These are phyloP conservation scores for Peziza echinospora DNA, from an alignment of 495 filamentous ascomycete species.

Conservation along the genomic window DNA sequence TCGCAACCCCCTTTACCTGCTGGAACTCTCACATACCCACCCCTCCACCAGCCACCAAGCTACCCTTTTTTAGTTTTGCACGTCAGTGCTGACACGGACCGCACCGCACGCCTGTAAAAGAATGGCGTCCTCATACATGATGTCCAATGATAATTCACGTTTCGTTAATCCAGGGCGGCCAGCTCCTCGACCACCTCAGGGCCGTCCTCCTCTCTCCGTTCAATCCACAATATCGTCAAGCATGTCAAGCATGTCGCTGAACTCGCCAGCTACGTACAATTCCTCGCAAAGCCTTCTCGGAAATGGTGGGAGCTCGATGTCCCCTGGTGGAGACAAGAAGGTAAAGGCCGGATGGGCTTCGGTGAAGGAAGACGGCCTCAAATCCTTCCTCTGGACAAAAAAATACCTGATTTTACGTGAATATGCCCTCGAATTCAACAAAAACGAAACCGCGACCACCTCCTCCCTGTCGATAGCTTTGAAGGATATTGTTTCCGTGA, in stretches of 20 bases:
- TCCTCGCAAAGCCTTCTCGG: not conserved
- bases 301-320: conserved; percentile 3
- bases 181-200: not conserved
- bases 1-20: not conserved
- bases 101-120: not conserved
- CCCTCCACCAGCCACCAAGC: not conserved
- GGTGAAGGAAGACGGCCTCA: conserved; percentile 74
- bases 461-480: conserved; percentile 58
- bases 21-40: not conserved
- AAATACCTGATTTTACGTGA: conserved; percentile 75
- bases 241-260: not conserved
- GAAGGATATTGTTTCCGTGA: conserved; percentile 63
- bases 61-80: not conserved
- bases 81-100: not conserved
- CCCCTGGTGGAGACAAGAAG: conserved; percentile 42
- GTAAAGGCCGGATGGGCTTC: conserved; percentile 39
- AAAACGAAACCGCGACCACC: conserved; percentile 57
- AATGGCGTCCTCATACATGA: not conserved
- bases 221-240: not conserved
- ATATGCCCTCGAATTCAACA: conserved; percentile 74
- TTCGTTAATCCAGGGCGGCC: not conserved
- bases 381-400: conserved; percentile 78
- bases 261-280: not conserved
- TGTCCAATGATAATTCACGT: not conserved
- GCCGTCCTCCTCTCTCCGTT: not conserved